Evolutionary conservation across 108 stramenopile genomes (phyloP).

Genomic region (Skeletonema potamos): DNA sequence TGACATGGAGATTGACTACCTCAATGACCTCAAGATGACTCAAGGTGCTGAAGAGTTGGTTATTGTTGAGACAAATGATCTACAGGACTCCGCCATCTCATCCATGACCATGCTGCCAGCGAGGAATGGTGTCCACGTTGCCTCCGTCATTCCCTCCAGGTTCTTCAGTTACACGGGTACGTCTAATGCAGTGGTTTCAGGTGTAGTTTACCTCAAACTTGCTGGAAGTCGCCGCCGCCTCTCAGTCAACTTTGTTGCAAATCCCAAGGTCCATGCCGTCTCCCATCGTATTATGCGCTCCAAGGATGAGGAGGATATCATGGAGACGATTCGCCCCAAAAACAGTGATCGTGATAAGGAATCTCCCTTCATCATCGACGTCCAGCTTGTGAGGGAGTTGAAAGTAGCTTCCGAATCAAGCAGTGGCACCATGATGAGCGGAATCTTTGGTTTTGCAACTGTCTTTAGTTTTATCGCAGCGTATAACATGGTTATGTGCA

Average conservation of each 20-base stretch:
- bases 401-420: not conserved
- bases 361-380: not conserved
- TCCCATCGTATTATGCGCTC: slow-evolving; percentile 1
- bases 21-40: slow-evolving; percentile 9
- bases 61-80: slow-evolving; percentile 6
- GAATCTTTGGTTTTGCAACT: not conserved
- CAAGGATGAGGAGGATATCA: not conserved
- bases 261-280: not conserved
- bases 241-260: not conserved
- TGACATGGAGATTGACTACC: slow-evolving; percentile 26
- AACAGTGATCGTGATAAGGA: not conserved
- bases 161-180: not conserved
- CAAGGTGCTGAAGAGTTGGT: slow-evolving; percentile 12
- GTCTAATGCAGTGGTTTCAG: not conserved
- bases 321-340: not conserved
- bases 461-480: not conserved
- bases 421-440: not conserved
- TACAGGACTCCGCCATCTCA: slow-evolving; percentile 1
- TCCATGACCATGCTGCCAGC: slow-evolving; percentile 3
- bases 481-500: not conserved
- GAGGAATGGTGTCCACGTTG: slow-evolving; percentile 15
- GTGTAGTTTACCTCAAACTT: not conserved
- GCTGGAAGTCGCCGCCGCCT: not conserved
- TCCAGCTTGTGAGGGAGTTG: not conserved
- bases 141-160: slow-evolving; percentile 11